Percentiles rank a stretch among this genome's conserved stretches.
Evolutionary conservation across 345 rosid genomes (phyloP).

Genomic region (Rhodomyrtus tomentosa): DNA sequence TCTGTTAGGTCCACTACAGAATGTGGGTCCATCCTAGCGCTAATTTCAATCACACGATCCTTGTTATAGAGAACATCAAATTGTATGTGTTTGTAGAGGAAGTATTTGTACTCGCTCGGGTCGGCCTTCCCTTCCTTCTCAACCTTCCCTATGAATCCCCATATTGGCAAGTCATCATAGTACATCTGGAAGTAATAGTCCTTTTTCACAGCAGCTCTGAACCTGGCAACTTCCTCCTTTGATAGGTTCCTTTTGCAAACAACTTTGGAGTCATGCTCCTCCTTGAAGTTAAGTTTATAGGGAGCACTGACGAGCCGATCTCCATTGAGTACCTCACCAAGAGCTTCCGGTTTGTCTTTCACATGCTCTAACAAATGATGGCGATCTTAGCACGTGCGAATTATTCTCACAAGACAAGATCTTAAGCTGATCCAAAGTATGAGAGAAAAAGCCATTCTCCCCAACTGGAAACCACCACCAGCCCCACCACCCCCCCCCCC

Average conservation of each 20-base stretch:
- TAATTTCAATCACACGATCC: conserved; percentile 70
- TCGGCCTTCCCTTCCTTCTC: conserved; percentile 59
- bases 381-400: background rate
- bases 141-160: conserved; percentile 85
- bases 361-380: conserved; percentile 24
- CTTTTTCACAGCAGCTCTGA: conserved; percentile 52
- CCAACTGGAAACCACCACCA: background rate
- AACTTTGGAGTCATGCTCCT: conserved; percentile 51
- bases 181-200: conserved; percentile 92
- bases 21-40: conserved; percentile 62
- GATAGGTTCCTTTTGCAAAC: conserved; percentile 54
- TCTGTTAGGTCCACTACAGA: conserved; percentile 64
- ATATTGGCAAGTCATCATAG: conserved; percentile 76
- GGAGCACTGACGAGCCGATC: conserved; percentile 87
- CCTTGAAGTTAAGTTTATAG: conserved; percentile 58
- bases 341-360: conserved; percentile 86
- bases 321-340: conserved; percentile 83
- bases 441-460: background rate
- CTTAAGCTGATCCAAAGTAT: background rate
- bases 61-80: conserved; percentile 64
- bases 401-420: background rate
- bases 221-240: conserved; percentile 47
- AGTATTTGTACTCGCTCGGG: conserved; percentile 53
- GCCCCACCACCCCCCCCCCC: too few species aligned
- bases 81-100: conserved; percentile 65